Percentiles rank a stretch among this genome's conserved stretches.
Conservation (phyloP, 2,329 filamentous ascomycete species). For the Hymenoscyphus repandus region DNA sequence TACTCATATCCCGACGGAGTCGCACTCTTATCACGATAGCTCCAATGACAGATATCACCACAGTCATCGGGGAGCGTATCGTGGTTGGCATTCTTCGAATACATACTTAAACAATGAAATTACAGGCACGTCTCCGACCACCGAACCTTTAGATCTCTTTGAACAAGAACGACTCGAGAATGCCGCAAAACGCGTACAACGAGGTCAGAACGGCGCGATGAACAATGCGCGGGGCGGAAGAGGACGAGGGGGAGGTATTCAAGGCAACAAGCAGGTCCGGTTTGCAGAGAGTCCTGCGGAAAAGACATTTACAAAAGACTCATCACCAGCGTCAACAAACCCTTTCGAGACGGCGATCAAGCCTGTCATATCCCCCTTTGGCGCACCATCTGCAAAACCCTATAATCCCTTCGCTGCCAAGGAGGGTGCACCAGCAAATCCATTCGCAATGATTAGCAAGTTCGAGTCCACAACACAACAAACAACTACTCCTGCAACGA, state of each 20-base stretch:
- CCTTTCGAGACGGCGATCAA: constrained; percentile 13
- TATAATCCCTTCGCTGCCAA: constrained; percentile 18
- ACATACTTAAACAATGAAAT: constrained; percentile 14
- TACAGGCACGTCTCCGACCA: constrained; percentile 13
- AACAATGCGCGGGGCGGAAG: constrained; percentile 19
- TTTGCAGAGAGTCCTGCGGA: constrained; percentile 20
- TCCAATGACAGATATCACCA: constrained; percentile 7
- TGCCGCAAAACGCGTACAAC: constrained; percentile 29
- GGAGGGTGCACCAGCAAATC: constrained; percentile 6
- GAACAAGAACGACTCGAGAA: constrained; percentile 30
- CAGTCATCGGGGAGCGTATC: constrained; percentile 1
- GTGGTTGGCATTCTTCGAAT: constrained; percentile 9
- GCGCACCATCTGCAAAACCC: constrained; percentile 3
- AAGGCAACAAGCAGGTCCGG: constrained; percentile 23
- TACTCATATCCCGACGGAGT: constrained; percentile 8
- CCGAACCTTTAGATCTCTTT: constrained; percentile 22
- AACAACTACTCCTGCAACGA: constrained; percentile 2
- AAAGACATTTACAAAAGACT: constrained; percentile 6
- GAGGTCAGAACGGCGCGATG: constrained; percentile 18
- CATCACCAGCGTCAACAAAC: constrained; percentile 10
- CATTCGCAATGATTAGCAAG: not conserved
- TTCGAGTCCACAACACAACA: not conserved
- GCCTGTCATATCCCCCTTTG: constrained; percentile 11
- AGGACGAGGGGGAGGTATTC: constrained; percentile 15
- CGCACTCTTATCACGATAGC: constrained; percentile 11